Conservation (phyloP, 2,329 filamentous ascomycete genomes). For the Lachnellula subtilissima region DNA sequence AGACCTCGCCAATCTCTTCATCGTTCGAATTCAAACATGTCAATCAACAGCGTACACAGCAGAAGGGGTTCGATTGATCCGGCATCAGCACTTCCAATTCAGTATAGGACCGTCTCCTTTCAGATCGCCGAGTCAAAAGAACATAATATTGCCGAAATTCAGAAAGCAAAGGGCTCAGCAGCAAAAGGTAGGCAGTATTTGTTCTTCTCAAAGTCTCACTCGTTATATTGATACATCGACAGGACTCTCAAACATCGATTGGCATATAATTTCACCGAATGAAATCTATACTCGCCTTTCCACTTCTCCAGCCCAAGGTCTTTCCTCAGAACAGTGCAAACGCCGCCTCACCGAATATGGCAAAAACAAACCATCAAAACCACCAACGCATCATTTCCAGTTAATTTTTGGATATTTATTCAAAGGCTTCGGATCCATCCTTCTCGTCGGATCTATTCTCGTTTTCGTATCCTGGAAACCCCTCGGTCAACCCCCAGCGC, state of each 20-base stretch:
- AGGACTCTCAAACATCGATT: constrained; percentile 61
- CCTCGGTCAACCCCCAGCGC: constrained; percentile 64
- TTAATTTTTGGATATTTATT: constrained; percentile 68
- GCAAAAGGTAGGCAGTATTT: constrained; percentile 37
- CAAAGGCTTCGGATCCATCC: constrained; percentile 68
- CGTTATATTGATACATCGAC: constrained; percentile 8
- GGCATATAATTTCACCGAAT: constrained; percentile 56
- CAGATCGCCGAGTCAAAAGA: constrained; percentile 52
- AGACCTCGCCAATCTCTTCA: constrained; percentile 18
- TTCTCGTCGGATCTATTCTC: constrained; percentile 63
- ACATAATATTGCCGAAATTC: constrained; percentile 37
- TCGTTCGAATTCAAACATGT: constrained; percentile 26
- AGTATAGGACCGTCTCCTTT: constrained; percentile 52
- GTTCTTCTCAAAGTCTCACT: not conserved
- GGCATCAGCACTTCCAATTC: constrained; percentile 43
- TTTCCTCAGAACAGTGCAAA: constrained; percentile 54
- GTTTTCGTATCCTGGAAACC: constrained; percentile 76
- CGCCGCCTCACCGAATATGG: constrained; percentile 56
- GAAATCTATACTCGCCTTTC: constrained; percentile 57
- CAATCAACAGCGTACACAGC: constrained; percentile 26
- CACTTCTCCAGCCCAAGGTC: constrained; percentile 51
- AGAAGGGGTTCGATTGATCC: constrained; percentile 36
- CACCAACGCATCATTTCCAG: constrained; percentile 54
- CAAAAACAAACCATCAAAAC: constrained; percentile 60
- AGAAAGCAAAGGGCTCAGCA: constrained; percentile 40